phyloP scores from a whole-genome alignment of 2,329 filamentous ascomycete species.

The Ophiostoma sp. region DNA sequence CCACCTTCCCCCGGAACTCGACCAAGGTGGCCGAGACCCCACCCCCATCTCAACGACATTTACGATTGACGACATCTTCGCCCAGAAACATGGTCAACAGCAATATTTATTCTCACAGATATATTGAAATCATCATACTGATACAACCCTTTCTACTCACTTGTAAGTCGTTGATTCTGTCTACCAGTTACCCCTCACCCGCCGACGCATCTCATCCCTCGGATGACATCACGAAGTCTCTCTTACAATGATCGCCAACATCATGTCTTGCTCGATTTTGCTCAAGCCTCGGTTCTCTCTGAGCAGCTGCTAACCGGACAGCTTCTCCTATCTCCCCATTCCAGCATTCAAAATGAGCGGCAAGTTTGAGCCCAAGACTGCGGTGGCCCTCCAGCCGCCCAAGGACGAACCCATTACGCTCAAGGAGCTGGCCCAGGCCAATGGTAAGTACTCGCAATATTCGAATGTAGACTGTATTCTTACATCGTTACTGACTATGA shows the following conservation, averaged over 20 bases:
- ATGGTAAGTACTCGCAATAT: conserved; percentile 55
- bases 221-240: too few relatives aligned
- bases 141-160: too few relatives aligned
- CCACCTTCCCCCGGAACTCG: background rate
- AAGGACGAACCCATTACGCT: conserved; percentile 81
- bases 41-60: conserved; percentile 8
- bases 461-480: too few relatives aligned
- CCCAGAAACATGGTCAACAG: background rate
- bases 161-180: too few relatives aligned
- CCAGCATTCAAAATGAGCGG: conserved; percentile 43
- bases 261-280: background rate
- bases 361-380: conserved; percentile 72
- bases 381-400: conserved; percentile 71
- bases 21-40: background rate
- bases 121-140: background rate
- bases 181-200: too few relatives aligned
- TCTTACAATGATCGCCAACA: too few relatives aligned
- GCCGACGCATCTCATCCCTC: too few relatives aligned
- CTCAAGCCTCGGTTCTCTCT: background rate
- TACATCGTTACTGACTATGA: conserved; percentile 5
- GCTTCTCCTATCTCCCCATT: background rate
- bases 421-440: conserved; percentile 72
- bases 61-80: background rate
- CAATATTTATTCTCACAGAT: background rate
- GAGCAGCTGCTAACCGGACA: background rate